Percentiles rank a stretch among this genome's conserved stretches.
Evolutionary conservation across 192 early-diverging fungal species (phyloP).

Genomic region (Obelidium mucronatum): DNA sequence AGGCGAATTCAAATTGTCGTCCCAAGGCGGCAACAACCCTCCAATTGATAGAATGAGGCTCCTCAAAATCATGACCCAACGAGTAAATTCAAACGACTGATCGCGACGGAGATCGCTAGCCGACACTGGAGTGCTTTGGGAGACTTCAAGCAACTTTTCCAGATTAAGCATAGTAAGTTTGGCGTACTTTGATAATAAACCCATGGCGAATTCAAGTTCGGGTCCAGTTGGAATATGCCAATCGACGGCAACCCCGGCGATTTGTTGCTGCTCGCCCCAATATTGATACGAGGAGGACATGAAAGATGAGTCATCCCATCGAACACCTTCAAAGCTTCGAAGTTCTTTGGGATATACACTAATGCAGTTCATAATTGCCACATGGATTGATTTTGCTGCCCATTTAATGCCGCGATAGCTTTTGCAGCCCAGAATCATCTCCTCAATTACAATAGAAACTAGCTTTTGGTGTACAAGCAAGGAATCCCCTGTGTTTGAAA

Average conservation of each 20-base stretch:
- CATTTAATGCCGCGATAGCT: conserved; percentile 74
- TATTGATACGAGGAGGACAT: conserved; percentile 71
- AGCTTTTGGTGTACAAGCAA: conserved; percentile 57
- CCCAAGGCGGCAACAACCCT: conserved; percentile 37
- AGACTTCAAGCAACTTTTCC: neutral
- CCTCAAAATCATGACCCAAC: conserved; percentile 38
- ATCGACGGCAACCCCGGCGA: conserved; percentile 61
- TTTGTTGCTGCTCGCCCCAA: conserved; percentile 75
- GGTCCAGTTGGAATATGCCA: conserved; percentile 81
- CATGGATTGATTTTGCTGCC: conserved; percentile 67
- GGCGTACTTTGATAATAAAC: conserved; percentile 61
- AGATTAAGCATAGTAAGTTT: conserved; percentile 19
- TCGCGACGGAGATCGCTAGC: conserved; percentile 13
- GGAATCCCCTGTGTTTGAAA: conserved; percentile 54
- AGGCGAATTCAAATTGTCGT: conserved; percentile 5
- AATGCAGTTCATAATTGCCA: conserved; percentile 53
- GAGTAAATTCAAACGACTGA: conserved; percentile 29
- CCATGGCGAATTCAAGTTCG: conserved; percentile 73
- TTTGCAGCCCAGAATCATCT: conserved; percentile 52
- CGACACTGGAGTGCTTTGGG: neutral
- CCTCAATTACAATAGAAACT: conserved; percentile 20
- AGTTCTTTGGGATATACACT: conserved; percentile 67
- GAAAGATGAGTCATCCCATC: conserved; percentile 72
- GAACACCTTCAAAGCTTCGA: conserved; percentile 52
- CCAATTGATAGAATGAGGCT: conserved; percentile 19